Conservation (phyloP, 2,329 filamentous ascomycete species). For the Didymella lethalis region DNA sequence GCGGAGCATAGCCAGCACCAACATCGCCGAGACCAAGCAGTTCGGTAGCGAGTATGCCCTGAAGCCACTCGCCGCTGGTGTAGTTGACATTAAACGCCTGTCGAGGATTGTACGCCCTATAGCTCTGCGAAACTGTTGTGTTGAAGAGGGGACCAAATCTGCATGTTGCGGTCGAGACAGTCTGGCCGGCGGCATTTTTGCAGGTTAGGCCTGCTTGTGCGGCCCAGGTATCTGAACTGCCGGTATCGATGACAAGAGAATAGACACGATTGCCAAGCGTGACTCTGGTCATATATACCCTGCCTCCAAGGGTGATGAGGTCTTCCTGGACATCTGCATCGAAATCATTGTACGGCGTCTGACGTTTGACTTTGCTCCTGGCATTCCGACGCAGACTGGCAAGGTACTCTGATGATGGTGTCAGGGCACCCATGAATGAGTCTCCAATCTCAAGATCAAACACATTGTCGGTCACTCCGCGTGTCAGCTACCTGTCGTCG, state of each 20-base stretch:
- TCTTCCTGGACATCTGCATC: slow-evolving; percentile 26
- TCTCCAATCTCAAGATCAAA: slow-evolving; percentile 14
- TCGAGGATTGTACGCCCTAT: slow-evolving; percentile 4
- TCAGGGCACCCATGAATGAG: background rate
- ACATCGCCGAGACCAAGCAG: slow-evolving; percentile 30
- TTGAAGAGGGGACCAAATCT: slow-evolving; percentile 33
- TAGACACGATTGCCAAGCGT: slow-evolving; percentile 28
- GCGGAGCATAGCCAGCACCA: slow-evolving; percentile 17
- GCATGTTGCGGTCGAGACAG: slow-evolving; percentile 19
- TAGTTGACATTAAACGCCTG: slow-evolving; percentile 34
- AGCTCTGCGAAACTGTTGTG: slow-evolving; percentile 4
- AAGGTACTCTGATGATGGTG: slow-evolving; percentile 14
- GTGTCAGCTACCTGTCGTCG: background rate
- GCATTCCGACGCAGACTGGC: slow-evolving; percentile 15
- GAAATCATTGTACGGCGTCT: slow-evolving; percentile 5
- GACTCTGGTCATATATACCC: slow-evolving; percentile 44
- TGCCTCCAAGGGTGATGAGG: slow-evolving; percentile 36
- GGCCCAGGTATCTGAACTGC: slow-evolving; percentile 40
- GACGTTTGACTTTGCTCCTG: slow-evolving; percentile 13
- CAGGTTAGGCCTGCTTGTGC: slow-evolving; percentile 31
- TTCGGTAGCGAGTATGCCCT: slow-evolving; percentile 33
- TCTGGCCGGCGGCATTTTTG: slow-evolving; percentile 2
- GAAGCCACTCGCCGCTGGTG: slow-evolving; percentile 37
- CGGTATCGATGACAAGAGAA: slow-evolving; percentile 41
- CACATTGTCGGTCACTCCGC: slow-evolving; percentile 12